A percentile compares a stretch with the other conserved stretches of the same genome.
phyloP scores from a whole-genome alignment of 2,329 filamentous ascomycete species.

The Alternaria sp. region DNA sequence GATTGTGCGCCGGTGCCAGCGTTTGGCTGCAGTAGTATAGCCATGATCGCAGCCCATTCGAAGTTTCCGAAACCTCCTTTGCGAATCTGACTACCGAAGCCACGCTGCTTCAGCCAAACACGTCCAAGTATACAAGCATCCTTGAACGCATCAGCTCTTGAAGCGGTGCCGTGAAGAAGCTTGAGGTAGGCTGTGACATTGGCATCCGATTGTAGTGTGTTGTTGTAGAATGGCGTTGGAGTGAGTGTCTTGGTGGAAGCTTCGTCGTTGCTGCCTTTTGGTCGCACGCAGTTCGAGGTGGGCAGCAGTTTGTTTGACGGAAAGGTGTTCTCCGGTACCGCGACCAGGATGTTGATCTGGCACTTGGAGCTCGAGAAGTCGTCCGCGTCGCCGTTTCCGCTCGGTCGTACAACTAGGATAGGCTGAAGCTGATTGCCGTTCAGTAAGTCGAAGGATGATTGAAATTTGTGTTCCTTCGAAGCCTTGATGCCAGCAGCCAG shows the following conservation, averaged over 20 bases:
- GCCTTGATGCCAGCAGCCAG: conserved; percentile 73
- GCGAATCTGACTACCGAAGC: conserved; percentile 72
- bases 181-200: conserved; percentile 77
- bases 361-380: conserved; percentile 47
- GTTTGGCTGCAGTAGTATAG: conserved; percentile 79
- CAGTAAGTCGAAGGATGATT: conserved; percentile 68
- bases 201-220: conserved; percentile 78
- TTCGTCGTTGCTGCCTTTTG: conserved; percentile 55
- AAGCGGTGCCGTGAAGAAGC: conserved; percentile 72
- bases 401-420: conserved; percentile 60
- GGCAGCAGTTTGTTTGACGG: conserved; percentile 73
- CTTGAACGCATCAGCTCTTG: conserved; percentile 73
- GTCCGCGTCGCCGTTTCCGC: conserved; percentile 37
- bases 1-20: conserved; percentile 73
- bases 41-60: conserved; percentile 84
- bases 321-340: conserved; percentile 73
- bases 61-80: conserved; percentile 90
- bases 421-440: conserved; percentile 80
- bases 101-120: conserved; percentile 88
- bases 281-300: conserved; percentile 72
- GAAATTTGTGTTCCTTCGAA: conserved; percentile 60
- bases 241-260: conserved; percentile 38
- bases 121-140: conserved; percentile 87
- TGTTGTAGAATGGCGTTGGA: conserved; percentile 87
- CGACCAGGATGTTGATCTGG: conserved; percentile 76